Percentiles rank a stretch among this genome's conserved stretches.
Evolutionary conservation across 345 rosid species (phyloP).

Genomic region (Cardamine occulta): DNA sequence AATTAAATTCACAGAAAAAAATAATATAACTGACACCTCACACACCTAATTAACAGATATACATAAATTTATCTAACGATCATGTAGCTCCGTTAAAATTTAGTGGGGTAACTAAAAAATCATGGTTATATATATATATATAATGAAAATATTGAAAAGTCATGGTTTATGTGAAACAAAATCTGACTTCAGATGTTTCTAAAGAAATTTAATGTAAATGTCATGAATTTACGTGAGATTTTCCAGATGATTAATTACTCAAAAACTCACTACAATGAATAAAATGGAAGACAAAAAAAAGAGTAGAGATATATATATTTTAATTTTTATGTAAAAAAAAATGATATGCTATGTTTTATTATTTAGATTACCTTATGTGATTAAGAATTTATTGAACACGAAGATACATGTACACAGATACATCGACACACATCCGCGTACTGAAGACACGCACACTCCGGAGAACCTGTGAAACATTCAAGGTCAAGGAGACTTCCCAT

Average conservation of each 20-base stretch:
- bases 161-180: neutral
- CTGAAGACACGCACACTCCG: slow-evolving; percentile 18
- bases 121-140: neutral
- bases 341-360: too few relatives aligned
- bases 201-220: neutral
- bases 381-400: neutral
- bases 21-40: neutral
- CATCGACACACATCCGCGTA: neutral
- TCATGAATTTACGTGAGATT: slow-evolving; percentile 2
- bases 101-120: neutral
- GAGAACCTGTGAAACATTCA: neutral
- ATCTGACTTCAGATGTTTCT: neutral
- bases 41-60: slow-evolving; percentile 1
- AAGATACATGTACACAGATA: neutral
- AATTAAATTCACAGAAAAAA: neutral
- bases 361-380: neutral
- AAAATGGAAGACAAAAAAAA: neutral
- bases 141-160: neutral
- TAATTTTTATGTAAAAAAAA: neutral
- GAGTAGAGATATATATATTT: neutral
- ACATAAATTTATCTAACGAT: slow-evolving; percentile 10
- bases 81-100: neutral
- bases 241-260: neutral
- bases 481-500: slow-evolving; percentile 8
- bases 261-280: neutral